Conservation (phyloP, 2,329 filamentous ascomycete species). For the Fusarium tricinctum region DNA sequence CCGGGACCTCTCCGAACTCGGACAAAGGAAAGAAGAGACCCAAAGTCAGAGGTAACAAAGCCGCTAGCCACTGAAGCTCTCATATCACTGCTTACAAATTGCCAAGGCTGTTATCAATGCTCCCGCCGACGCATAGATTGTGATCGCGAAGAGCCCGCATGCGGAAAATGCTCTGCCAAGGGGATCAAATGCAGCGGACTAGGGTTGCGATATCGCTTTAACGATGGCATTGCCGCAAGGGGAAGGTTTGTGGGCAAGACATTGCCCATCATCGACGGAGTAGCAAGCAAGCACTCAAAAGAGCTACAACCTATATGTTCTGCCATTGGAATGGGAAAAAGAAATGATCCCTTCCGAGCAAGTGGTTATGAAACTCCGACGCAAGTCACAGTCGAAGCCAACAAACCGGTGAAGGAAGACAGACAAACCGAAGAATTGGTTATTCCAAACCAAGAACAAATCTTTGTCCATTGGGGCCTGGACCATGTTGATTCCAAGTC, state of each 20-base stretch:
- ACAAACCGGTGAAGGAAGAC: neutral
- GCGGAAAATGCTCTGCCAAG: constrained; percentile 42
- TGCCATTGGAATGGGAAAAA: neutral
- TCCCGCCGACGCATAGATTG: constrained; percentile 47
- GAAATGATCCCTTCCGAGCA: constrained; percentile 3
- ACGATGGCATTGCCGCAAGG: constrained; percentile 42
- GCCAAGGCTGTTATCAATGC: constrained; percentile 43
- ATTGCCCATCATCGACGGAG: constrained; percentile 17
- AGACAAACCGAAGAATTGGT: neutral
- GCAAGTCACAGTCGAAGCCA: rapidly evolving
- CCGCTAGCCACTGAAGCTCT: neutral
- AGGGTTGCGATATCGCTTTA: constrained; percentile 44
- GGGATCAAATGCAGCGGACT: constrained; percentile 42
- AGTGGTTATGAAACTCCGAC: constrained; percentile 12
- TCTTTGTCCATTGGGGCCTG: constrained; percentile 12
- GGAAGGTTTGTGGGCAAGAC: constrained; percentile 43
- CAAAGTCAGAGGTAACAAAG: constrained; percentile 26
- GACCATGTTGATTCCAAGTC: constrained; percentile 41
- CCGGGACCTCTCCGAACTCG: constrained; percentile 1
- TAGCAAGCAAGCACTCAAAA: neutral
- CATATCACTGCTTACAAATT: neutral
- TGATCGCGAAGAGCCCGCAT: constrained; percentile 40
- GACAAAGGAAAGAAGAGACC: constrained; percentile 32
- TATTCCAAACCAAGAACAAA: neutral
- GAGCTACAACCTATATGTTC: rapidly evolving